phyloP scores from a whole-genome alignment of 768 basidiomycete species.

The Tulasnella sp. region DNA sequence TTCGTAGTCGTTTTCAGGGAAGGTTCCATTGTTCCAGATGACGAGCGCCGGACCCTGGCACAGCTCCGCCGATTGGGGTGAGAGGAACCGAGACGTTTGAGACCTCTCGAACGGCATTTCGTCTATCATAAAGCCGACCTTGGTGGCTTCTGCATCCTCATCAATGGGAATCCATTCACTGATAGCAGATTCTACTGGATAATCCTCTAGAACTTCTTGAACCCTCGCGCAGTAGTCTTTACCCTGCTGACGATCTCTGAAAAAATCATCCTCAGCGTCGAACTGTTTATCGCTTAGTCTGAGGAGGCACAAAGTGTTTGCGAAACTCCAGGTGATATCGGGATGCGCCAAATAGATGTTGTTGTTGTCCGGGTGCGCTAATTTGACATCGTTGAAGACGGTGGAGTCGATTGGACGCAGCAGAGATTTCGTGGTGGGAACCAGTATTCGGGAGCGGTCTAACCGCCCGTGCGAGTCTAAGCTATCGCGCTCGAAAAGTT shows the following conservation, averaged over 20 bases:
- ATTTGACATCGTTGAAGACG: constrained; percentile 1
- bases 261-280: constrained; percentile 17
- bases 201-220: constrained; percentile 32
- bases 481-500: background rate
- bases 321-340: constrained; percentile 1
- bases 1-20: constrained; percentile 34
- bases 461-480: background rate
- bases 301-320: constrained; percentile 17
- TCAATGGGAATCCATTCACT: constrained; percentile 47
- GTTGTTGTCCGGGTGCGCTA: background rate
- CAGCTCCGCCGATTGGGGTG: constrained; percentile 20
- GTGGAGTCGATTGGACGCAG: background rate
- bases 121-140: constrained; percentile 35
- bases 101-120: constrained; percentile 16
- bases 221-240: constrained; percentile 36
- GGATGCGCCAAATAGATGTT: background rate
- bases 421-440: background rate
- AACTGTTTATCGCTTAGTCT: constrained; percentile 18
- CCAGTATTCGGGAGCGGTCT: background rate
- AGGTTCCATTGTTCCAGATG: constrained; percentile 35
- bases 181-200: constrained; percentile 34
- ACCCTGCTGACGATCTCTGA: constrained; percentile 34
- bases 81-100: constrained; percentile 30
- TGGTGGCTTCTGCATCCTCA: constrained; percentile 36
- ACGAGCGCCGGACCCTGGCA: constrained; percentile 32